Percentiles rank a stretch among this genome's conserved stretches.
phyloP scores from a whole-genome alignment of 495 filamentous ascomycete species.

The Tuber indicum region DNA sequence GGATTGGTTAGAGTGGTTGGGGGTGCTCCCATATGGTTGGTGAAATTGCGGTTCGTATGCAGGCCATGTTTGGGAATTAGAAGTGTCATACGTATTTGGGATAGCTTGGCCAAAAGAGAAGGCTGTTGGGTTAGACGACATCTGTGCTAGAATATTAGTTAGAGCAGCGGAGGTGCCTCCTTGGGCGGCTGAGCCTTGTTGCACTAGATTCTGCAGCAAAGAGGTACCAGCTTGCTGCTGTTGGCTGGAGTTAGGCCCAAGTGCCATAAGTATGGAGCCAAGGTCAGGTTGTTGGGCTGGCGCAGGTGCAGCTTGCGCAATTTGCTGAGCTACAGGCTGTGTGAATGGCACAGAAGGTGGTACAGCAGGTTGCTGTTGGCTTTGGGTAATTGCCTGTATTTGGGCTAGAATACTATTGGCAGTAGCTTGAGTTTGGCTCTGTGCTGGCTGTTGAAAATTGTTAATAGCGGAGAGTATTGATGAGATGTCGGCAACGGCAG shows the following conservation, averaged over 20 bases:
- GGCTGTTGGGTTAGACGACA: constrained; percentile 24
- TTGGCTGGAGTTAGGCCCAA: constrained; percentile 27
- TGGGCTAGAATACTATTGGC: constrained; percentile 32
- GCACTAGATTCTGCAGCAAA: constrained; percentile 28
- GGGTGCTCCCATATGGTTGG: constrained; percentile 27
- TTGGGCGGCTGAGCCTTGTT: constrained; percentile 25
- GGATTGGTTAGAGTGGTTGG: constrained; percentile 31
- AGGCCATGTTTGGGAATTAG: constrained; percentile 24
- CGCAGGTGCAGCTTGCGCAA: constrained; percentile 13
- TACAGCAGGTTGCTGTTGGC: constrained; percentile 24
- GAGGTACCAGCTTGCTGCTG: constrained; percentile 27
- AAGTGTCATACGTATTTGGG: constrained; percentile 23
- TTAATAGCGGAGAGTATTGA: constrained; percentile 34
- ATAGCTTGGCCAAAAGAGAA: constrained; percentile 21
- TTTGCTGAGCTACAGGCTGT: constrained; percentile 9
- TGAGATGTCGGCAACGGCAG: constrained; percentile 27
- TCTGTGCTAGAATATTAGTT: constrained; percentile 28
- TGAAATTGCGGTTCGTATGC: constrained; percentile 30
- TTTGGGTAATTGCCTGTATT: constrained; percentile 35
- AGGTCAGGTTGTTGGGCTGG: constrained; percentile 31
- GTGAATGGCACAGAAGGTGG: constrained; percentile 19
- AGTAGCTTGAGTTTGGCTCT: constrained; percentile 23
- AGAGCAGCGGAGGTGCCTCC: constrained; percentile 22
- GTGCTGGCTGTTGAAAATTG: constrained; percentile 12
- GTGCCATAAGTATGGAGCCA: constrained; percentile 32